A percentile compares a stretch with the other conserved stretches of the same genome.
These are phyloP conservation scores for Globisporangium echinulatum DNA, from an alignment of 352 stramenopile species.

Conservation along the genomic window DNA sequence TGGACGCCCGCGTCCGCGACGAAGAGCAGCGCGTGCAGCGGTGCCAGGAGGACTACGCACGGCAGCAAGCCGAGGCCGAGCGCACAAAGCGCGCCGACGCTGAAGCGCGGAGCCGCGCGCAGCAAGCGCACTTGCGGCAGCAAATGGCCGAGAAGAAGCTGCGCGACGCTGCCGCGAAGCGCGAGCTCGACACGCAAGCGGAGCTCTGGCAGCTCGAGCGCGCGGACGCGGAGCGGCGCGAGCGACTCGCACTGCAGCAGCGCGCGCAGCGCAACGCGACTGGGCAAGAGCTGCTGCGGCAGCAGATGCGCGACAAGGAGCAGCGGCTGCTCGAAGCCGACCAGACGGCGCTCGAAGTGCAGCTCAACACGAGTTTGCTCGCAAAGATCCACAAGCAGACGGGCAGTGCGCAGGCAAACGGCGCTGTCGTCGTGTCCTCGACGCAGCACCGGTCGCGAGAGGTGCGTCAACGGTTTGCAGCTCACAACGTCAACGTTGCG, in stretches of 20 bases:
- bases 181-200: constrained; percentile 71
- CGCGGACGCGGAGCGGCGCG: constrained; percentile 41
- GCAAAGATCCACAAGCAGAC: constrained; percentile 65
- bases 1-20: constrained; percentile 50
- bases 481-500: no score
- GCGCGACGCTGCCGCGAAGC: constrained; percentile 40
- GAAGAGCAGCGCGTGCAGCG: constrained; percentile 54
- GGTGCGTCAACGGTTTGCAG: constrained; percentile 19
- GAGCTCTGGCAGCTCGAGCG: constrained; percentile 76
- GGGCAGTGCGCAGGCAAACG: constrained; percentile 28
- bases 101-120: constrained; percentile 33
- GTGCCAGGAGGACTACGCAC: constrained; percentile 64
- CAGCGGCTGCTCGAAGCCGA: constrained; percentile 48
- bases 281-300: constrained; percentile 54
- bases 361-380: constrained; percentile 64
- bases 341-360: constrained; percentile 62
- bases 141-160: constrained; percentile 73
- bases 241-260: constrained; percentile 47
- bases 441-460: constrained; percentile 72
- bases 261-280: constrained; percentile 39
- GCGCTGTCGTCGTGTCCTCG: constrained; percentile 48
- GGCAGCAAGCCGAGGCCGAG: constrained; percentile 46
- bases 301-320: constrained; percentile 74
- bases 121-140: constrained; percentile 47
- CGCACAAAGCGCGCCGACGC: constrained; percentile 45